Conservation (phyloP, 306 rosid genomes). For the Acacia acuminata region DNA sequence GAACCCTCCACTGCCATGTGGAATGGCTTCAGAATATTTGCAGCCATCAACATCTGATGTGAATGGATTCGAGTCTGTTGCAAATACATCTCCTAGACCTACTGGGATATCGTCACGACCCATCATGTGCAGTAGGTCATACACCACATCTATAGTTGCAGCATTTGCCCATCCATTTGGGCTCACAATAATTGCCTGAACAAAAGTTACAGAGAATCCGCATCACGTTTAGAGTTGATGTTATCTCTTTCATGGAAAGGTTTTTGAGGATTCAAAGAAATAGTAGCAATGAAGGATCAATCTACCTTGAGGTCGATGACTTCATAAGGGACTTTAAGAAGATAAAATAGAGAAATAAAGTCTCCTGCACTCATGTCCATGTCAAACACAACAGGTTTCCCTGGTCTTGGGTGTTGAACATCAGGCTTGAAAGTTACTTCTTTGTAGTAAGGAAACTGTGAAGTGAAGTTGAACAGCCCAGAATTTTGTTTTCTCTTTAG, state of each 20-base stretch:
- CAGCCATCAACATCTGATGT: conserved; percentile 62
- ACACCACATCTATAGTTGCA: conserved; percentile 80
- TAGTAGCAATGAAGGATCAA: neutral
- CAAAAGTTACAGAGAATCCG: neutral
- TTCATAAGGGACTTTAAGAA: conserved; percentile 83
- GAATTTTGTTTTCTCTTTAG: conserved; percentile 38
- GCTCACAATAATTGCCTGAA: conserved; percentile 81
- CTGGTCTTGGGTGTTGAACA: conserved; percentile 50
- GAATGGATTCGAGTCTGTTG: conserved; percentile 58
- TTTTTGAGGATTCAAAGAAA: neutral
- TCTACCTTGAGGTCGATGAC: conserved; percentile 76
- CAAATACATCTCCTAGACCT: conserved; percentile 76
- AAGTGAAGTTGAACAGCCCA: conserved; percentile 79
- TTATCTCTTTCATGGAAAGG: too few species aligned
- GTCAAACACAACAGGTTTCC: conserved; percentile 83
- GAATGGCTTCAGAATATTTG: conserved; percentile 69
- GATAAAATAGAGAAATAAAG: conserved; percentile 79
- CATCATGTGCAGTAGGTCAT: conserved; percentile 94
- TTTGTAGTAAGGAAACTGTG: conserved; percentile 71
- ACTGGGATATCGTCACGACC: conserved; percentile 89
- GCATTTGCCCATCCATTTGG: conserved; percentile 97
- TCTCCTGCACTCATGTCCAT: conserved; percentile 99
- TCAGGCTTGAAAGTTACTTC: conserved; percentile 63
- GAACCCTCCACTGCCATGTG: conserved; percentile 84
- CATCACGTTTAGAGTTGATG: neutral